phyloP scores from a whole-genome alignment of 1,284 basidiomycete species.

The Rhodotorula sp. region DNA sequence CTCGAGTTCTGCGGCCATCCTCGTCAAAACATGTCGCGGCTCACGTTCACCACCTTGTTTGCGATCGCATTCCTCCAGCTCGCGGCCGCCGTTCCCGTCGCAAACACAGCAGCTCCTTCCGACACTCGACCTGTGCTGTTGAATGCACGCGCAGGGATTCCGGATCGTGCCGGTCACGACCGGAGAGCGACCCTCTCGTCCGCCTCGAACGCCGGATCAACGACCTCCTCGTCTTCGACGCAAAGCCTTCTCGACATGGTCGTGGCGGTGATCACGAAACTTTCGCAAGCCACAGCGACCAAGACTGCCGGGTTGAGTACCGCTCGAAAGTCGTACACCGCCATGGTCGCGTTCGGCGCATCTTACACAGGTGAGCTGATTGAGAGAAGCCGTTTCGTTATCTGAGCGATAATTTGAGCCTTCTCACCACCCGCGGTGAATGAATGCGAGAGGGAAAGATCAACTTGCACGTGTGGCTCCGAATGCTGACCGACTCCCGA shows the following conservation, averaged over 20 bases:
- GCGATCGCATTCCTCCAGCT: not conserved
- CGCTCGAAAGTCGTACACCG: constrained; percentile 15
- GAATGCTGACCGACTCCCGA: not conserved
- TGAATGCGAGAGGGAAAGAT: not conserved
- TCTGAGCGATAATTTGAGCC: no score
- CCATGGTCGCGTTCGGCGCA: constrained; percentile 35
- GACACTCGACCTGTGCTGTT: not conserved
- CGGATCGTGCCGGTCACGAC: no score
- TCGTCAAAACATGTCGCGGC: not conserved
- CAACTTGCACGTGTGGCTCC: not conserved
- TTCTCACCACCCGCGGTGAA: no score
- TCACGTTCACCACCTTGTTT: not conserved
- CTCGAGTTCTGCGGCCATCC: not conserved
- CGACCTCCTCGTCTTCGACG: not conserved
- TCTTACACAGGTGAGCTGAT: constrained; percentile 29
- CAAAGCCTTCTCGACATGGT: constrained; percentile 1
- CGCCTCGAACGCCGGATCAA: not conserved
- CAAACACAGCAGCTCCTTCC: not conserved
- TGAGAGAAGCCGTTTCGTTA: no score
- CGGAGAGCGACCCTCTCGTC: no score
- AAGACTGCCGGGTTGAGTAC: not conserved
- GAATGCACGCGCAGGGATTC: not conserved
- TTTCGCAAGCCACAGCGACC: not conserved
- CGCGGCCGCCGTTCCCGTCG: not conserved
- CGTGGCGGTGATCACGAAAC: not conserved